A percentile compares a stretch with the other conserved stretches of the same genome.
Evolutionary conservation across 1,284 basidiomycete genomes (phyloP).

Genomic region (Ceratobasidium sp.): DNA sequence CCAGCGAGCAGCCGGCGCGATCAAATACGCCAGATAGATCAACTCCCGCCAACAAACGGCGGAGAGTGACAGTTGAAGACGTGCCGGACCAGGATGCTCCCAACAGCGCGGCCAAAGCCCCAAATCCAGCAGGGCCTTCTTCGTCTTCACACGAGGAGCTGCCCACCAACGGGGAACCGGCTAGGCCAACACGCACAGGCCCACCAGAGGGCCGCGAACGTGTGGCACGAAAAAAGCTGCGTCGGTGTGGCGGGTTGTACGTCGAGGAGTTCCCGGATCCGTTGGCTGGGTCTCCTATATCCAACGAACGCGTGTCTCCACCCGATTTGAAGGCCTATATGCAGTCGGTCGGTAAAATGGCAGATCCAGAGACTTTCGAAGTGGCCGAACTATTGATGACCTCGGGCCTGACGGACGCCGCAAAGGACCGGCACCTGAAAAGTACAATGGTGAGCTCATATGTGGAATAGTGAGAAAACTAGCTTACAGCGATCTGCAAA

Average conservation of each 20-base stretch:
- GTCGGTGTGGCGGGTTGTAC: neutral
- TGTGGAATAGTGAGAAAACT: too few relatives aligned
- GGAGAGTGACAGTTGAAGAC: neutral
- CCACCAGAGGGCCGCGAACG: neutral
- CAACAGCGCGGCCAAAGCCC: neutral
- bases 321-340: conserved; percentile 15
- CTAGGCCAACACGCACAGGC: neutral
- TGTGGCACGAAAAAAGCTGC: neutral
- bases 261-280: conserved; percentile 19
- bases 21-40: too few relatives aligned
- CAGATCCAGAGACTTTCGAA: neutral
- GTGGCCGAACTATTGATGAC: conserved; percentile 22
- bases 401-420: conserved; percentile 8
- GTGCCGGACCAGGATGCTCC: neutral
- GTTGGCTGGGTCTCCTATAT: conserved; percentile 1
- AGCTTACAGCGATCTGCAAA: too few relatives aligned
- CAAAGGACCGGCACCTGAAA: conserved; percentile 20
- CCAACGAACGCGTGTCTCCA: neutral
- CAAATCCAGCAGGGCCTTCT: neutral
- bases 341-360: neutral
- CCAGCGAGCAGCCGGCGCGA: too few relatives aligned
- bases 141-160: neutral
- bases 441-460: conserved; percentile 12
- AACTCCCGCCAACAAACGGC: neutral
- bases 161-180: neutral